Conservation (phyloP, 2,329 filamentous ascomycete genomes). For the Xylaria sp. region DNA sequence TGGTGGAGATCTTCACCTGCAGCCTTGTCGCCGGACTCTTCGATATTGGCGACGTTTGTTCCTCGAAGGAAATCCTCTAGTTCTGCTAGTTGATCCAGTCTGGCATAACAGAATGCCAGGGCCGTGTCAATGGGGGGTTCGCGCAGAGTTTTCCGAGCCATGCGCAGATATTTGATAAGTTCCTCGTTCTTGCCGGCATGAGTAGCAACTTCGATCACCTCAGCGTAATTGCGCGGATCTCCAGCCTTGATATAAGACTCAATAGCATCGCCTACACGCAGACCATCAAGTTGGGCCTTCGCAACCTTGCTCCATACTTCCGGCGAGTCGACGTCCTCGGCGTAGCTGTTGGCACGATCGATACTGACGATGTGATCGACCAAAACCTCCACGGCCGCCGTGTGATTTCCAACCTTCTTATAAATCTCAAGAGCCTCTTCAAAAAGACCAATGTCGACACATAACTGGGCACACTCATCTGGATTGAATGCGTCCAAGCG, state of each 20-base stretch:
- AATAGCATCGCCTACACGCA: conserved; percentile 91
- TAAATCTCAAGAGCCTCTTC: conserved; percentile 99
- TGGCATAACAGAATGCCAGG: conserved; percentile 92
- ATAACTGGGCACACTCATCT: conserved; percentile 91
- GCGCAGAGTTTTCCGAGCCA: conserved; percentile 96
- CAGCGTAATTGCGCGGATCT: conserved; percentile 91
- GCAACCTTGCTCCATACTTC: conserved; percentile 99
- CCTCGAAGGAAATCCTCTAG: conserved; percentile 95
- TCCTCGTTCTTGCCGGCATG: conserved; percentile 98
- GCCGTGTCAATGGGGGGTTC: conserved; percentile 94
- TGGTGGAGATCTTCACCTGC: conserved; percentile 94
- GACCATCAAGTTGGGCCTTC: conserved; percentile 96
- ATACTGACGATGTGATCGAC: conserved; percentile 98
- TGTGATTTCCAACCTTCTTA: conserved; percentile 95
- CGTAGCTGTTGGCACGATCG: conserved; percentile 94
- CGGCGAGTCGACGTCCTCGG: conserved; percentile 90
- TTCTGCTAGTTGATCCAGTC: conserved; percentile 89
- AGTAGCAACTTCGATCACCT: conserved; percentile 96
- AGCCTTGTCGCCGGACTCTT: conserved; percentile 97
- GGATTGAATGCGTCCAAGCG: conserved; percentile 89
- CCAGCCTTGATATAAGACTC: conserved; percentile 97
- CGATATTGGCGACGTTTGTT: conserved; percentile 94
- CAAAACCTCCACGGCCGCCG: conserved; percentile 87
- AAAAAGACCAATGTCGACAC: conserved; percentile 92
- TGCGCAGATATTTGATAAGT: conserved; percentile 93